phyloP scores from a whole-genome alignment of 2,329 filamentous ascomycete genomes.

The Ascochyta fabae region DNA sequence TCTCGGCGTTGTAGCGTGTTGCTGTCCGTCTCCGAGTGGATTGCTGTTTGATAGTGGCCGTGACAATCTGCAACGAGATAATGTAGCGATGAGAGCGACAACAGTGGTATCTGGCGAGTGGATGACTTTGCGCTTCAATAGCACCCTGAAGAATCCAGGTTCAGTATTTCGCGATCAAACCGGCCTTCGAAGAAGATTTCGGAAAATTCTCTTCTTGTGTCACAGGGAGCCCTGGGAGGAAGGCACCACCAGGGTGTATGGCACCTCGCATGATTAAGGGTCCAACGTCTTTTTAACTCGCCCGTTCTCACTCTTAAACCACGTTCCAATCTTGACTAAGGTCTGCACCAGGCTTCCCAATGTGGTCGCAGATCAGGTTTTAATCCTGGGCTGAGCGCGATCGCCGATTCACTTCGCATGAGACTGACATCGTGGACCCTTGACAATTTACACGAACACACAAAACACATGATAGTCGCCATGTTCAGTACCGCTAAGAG shows the following conservation, averaged over 20 bases:
- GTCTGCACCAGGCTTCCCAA: conserved; percentile 9
- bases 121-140: neutral
- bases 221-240: conserved; percentile 7
- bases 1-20: no score
- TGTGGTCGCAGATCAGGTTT: conserved; percentile 14
- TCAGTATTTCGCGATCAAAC: neutral
- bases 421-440: conserved; percentile 4
- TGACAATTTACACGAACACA: neutral
- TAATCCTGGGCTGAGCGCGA: conserved; percentile 19
- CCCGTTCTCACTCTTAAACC: neutral
- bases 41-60: neutral
- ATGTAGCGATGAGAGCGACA: neutral
- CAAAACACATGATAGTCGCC: neutral
- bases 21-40: neutral
- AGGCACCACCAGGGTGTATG: conserved; percentile 13
- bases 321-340: conserved; percentile 19
- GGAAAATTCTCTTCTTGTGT: conserved; percentile 3
- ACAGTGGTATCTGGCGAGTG: neutral
- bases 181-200: neutral
- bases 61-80: neutral
- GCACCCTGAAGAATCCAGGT: neutral
- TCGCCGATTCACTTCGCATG: conserved; percentile 20
- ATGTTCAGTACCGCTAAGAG: neutral
- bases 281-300: conserved; percentile 2
- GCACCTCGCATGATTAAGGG: conserved; percentile 2